Evolutionary conservation across 1,284 basidiomycete species (phyloP).

Genomic region (Neotropicomus parvogracilis): DNA sequence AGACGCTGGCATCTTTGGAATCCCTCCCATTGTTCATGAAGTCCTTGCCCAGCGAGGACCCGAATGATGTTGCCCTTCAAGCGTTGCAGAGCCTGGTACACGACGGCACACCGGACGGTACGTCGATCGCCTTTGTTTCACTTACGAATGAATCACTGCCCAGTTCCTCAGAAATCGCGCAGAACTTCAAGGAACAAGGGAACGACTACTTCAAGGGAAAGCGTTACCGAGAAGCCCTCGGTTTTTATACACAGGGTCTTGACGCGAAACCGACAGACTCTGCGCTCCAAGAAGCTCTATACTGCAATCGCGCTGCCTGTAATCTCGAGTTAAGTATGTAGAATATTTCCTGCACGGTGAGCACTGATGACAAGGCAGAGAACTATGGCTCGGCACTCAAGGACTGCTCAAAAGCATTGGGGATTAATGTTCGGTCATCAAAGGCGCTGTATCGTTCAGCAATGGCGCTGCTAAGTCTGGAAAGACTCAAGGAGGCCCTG

Average conservation of each 20-base stretch:
- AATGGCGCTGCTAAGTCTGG: slow-evolving; percentile 68
- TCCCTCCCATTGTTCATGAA: slow-evolving; percentile 90
- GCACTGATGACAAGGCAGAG: slow-evolving; percentile 43
- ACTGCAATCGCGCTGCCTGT: slow-evolving; percentile 90
- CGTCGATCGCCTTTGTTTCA: slow-evolving; percentile 34
- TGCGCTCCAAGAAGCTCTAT: slow-evolving; percentile 62
- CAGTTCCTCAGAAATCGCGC: slow-evolving; percentile 68
- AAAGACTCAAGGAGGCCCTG: slow-evolving; percentile 71
- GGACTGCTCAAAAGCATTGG: slow-evolving; percentile 78
- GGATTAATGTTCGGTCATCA: slow-evolving; percentile 56
- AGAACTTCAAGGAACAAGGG: slow-evolving; percentile 92
- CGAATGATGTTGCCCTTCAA: slow-evolving; percentile 65
- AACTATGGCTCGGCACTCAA: slow-evolving; percentile 84
- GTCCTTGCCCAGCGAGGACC: slow-evolving; percentile 68
- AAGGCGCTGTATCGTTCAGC: slow-evolving; percentile 87
- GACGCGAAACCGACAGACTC: slow-evolving; percentile 75
- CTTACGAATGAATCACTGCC: slow-evolving; percentile 3
- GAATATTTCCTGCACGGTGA: neutral
- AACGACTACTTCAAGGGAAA: slow-evolving; percentile 92
- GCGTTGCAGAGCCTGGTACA: slow-evolving; percentile 85
- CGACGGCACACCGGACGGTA: slow-evolving; percentile 92
- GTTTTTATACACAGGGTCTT: slow-evolving; percentile 89
- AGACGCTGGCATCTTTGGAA: slow-evolving; percentile 52
- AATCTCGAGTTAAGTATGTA: slow-evolving; percentile 79
- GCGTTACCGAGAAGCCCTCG: slow-evolving; percentile 81